These are phyloP conservation scores for Ensete ventricosum DNA, from an alignment of 176 grass and related monocot genomes.

Conservation along the genomic window DNA sequence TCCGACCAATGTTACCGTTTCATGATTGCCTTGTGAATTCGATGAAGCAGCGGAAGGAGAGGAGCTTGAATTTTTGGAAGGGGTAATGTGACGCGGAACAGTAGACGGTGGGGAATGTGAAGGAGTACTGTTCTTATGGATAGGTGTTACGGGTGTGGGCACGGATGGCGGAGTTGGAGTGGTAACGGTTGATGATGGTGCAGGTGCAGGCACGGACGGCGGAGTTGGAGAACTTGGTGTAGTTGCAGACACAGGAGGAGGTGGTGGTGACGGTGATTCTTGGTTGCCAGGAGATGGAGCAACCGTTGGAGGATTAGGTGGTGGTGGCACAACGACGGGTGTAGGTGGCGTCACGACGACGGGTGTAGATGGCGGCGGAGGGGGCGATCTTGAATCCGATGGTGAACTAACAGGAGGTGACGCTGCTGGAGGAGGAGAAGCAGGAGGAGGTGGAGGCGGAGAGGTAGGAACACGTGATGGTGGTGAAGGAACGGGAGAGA, in stretches of 20 bases:
- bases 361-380: no score
- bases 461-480: background rate
- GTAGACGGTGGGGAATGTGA: background rate
- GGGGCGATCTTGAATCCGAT: no score
- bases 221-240: constrained; percentile 3
- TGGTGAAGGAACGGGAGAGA: background rate
- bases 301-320: background rate
- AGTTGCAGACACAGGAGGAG: background rate
- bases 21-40: background rate
- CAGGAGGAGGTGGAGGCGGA: background rate
- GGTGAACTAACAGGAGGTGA: background rate
- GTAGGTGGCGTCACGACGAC: no score
- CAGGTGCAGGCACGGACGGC: background rate
- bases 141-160: background rate
- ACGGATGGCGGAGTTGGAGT: background rate
- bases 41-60: background rate
- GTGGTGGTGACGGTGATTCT: background rate
- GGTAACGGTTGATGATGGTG: background rate
- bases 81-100: background rate
- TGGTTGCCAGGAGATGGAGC: constrained; percentile 7
- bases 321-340: background rate
- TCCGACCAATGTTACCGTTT: constrained; percentile 25
- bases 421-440: background rate
- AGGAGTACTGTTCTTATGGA: background rate
- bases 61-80: background rate